These are phyloP conservation scores for Euphorbia corollata DNA, from an alignment of 441 rosid genomes.

Conservation along the genomic window DNA sequence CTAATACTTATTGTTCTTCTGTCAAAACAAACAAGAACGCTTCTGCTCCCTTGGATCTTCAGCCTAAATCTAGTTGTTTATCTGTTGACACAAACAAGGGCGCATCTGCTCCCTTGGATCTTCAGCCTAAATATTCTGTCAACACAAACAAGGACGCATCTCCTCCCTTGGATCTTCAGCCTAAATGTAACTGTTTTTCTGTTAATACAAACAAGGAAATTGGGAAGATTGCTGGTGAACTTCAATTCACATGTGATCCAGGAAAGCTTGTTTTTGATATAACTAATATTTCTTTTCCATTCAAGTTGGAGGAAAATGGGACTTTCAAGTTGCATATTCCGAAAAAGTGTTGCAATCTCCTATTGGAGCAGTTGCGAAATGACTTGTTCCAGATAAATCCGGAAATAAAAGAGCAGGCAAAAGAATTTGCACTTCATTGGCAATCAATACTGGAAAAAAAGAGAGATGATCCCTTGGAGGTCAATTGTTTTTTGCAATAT, in stretches of 20 bases:
- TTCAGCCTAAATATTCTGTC: no score
- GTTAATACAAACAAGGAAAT: conserved; percentile 11
- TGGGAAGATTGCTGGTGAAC: conserved; percentile 15
- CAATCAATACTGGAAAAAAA: conserved; percentile 18
- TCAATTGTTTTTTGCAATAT: conserved; percentile 31
- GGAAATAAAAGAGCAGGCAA: conserved; percentile 23
- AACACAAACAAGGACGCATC: neutral
- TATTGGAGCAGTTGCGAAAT: conserved; percentile 28
- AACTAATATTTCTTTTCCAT: conserved; percentile 9
- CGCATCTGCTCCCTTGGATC: no score
- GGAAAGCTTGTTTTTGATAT: conserved; percentile 26
- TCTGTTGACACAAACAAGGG: no score
- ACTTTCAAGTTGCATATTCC: neutral
- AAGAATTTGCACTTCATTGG: conserved; percentile 28
- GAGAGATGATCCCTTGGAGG: conserved; percentile 19
- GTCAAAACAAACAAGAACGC: neutral
- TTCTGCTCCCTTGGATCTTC: neutral
- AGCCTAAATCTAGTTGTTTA: neutral
- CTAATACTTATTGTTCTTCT: no score
- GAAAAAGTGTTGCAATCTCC: conserved; percentile 9
- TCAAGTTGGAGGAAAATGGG: neutral
- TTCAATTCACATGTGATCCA: conserved; percentile 19
- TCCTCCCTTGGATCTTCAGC: conserved; percentile 2
- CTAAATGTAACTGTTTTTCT: neutral
- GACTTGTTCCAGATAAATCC: conserved; percentile 20